phyloP scores from a whole-genome alignment of 805 yeast species.

The Blastobotrys peoriensis region DNA sequence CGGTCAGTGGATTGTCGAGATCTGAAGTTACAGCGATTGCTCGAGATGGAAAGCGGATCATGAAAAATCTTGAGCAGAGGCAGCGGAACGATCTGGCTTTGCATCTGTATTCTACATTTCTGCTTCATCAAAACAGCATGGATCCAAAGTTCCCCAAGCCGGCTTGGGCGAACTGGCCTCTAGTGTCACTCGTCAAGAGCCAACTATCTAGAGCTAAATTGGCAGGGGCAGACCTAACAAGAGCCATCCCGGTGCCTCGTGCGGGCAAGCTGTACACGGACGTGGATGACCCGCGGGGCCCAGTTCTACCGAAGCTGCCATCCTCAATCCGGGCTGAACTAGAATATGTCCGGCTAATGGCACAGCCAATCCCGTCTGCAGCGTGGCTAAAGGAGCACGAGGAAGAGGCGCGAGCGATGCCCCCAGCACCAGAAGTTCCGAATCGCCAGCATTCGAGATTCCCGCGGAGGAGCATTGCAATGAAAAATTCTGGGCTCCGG shows the following conservation, averaged over 20 bases:
- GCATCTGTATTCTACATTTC: conserved; percentile 56
- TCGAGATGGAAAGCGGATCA: conserved; percentile 9
- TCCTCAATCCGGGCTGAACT: neutral
- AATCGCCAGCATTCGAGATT: neutral
- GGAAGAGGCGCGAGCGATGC: neutral
- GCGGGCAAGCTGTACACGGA: conserved; percentile 14
- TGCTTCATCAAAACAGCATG: conserved; percentile 34
- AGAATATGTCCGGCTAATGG: neutral
- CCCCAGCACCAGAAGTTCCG: too few relatives aligned
- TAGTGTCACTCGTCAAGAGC: conserved; percentile 11
- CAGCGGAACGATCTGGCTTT: conserved; percentile 45
- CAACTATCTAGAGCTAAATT: neutral
- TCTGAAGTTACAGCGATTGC: too few relatives aligned
- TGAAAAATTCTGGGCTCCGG: neutral
- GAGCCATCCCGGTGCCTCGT: conserved; percentile 14
- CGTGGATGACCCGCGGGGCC: conserved; percentile 10
- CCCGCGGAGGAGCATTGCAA: neutral
- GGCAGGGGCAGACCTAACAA: neutral
- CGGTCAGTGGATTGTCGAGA: too few relatives aligned
- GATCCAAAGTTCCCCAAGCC: conserved; percentile 30
- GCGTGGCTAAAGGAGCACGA: neutral
- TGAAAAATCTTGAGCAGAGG: conserved; percentile 19
- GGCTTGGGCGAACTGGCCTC: conserved; percentile 61
- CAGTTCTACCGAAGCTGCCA: neutral
- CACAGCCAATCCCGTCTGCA: conserved; percentile 1